These are phyloP conservation scores for Lantana camara DNA, from an alignment of 257 asterid genomes.

Conservation along the genomic window DNA sequence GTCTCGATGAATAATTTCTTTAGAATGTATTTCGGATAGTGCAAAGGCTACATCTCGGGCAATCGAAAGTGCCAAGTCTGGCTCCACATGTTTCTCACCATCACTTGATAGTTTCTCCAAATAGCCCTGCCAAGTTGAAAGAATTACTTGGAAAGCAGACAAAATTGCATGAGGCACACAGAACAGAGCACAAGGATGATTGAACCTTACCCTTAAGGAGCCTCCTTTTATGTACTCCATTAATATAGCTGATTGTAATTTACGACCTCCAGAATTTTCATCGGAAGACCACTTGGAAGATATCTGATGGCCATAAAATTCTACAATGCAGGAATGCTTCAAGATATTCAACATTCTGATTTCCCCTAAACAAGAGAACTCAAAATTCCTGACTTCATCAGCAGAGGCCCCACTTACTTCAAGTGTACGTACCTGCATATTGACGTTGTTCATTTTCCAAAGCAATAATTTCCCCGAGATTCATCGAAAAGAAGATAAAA, in stretches of 20 bases:
- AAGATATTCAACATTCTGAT: conserved; percentile 75
- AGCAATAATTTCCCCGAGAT: background rate
- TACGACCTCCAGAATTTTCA: conserved; percentile 56
- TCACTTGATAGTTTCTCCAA: conserved; percentile 48
- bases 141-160: background rate
- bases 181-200: background rate
- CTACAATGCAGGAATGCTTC: conserved; percentile 83
- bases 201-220: conserved; percentile 65
- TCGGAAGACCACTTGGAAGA: conserved; percentile 77
- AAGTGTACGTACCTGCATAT: conserved; percentile 75
- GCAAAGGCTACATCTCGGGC: conserved; percentile 73
- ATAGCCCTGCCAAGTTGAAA: conserved; percentile 45
- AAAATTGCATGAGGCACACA: background rate
- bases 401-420: conserved; percentile 60
- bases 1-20: conserved; percentile 88
- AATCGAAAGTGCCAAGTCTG: conserved; percentile 46
- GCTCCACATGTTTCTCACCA: conserved; percentile 54
- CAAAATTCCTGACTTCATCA: conserved; percentile 73
- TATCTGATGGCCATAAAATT: conserved; percentile 85
- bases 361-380: conserved; percentile 81
- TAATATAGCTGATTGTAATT: conserved; percentile 66
- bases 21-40: conserved; percentile 57
- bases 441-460: background rate
- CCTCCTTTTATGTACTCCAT: conserved; percentile 96
- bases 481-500: background rate